phyloP scores from a whole-genome alignment of 2,329 filamentous ascomycete genomes.

The Chaetomium olivaceum region DNA sequence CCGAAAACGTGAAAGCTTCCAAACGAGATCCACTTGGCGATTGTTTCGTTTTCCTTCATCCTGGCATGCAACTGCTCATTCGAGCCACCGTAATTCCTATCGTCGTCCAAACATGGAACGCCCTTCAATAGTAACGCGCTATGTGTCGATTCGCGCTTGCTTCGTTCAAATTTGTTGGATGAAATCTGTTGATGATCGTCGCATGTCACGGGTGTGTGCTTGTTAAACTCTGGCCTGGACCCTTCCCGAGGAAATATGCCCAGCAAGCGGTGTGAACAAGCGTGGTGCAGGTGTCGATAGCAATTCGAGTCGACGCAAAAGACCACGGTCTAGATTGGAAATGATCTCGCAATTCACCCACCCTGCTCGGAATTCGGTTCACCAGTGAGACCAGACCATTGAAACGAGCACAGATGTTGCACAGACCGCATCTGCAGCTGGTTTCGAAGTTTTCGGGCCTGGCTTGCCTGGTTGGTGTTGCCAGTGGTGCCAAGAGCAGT shows the following conservation, averaged over 20 bases:
- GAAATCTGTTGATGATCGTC: neutral
- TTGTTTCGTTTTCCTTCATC: neutral
- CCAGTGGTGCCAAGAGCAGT: too few species aligned
- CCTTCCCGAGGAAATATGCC: too few species aligned
- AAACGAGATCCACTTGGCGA: neutral
- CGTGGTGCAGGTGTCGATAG: neutral
- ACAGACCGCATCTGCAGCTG: constrained; percentile 13
- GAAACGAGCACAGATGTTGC: constrained; percentile 14
- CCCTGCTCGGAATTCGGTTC: constrained; percentile 14
- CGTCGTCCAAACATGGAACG: neutral
- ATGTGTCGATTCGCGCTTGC: too few species aligned
- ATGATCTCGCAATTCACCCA: neutral
- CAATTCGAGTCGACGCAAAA: neutral
- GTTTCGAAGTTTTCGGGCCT: neutral
- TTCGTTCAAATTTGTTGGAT: too few species aligned
- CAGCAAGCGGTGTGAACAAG: neutral
- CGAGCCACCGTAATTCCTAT: too few species aligned
- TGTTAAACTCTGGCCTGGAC: neutral
- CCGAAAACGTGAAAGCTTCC: neutral
- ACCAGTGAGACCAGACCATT: constrained; percentile 14
- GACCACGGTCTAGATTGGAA: neutral
- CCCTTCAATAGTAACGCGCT: neutral
- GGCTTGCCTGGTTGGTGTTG: neutral
- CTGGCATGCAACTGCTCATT: too few species aligned
- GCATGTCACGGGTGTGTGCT: neutral